These are phyloP conservation scores for Boechera retrofracta DNA, from an alignment of 345 rosid genomes.

Conservation along the genomic window DNA sequence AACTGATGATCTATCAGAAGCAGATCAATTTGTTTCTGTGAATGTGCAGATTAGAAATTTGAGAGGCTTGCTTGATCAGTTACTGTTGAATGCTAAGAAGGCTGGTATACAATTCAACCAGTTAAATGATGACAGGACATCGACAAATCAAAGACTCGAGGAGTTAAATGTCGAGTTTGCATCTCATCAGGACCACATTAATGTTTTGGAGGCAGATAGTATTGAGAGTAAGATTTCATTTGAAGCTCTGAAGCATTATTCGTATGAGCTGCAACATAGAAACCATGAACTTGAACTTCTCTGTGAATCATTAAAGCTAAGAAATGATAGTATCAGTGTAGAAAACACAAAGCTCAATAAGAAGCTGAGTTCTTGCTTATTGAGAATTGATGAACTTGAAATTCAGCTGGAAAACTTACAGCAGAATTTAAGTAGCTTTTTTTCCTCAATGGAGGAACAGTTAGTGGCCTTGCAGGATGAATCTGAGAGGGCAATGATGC, in stretches of 20 bases:
- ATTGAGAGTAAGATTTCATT: constrained; percentile 65
- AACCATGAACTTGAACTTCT: constrained; percentile 56
- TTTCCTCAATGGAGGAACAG: constrained; percentile 52
- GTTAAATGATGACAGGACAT: constrained; percentile 51
- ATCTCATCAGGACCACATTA: constrained; percentile 54
- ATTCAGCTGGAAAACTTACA: constrained; percentile 60
- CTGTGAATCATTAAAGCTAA: constrained; percentile 52
- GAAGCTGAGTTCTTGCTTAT: constrained; percentile 51
- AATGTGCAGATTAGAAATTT: constrained; percentile 59
- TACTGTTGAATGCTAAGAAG: constrained; percentile 57
- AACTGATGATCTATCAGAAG: constrained; percentile 47
- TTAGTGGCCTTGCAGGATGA: constrained; percentile 63
- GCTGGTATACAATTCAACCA: constrained; percentile 48
- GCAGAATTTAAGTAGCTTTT: constrained; percentile 52
- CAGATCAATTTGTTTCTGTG: constrained; percentile 52
- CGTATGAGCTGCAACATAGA: constrained; percentile 49
- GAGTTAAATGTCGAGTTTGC: constrained; percentile 58
- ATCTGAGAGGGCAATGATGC: constrained; percentile 53
- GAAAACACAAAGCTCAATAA: constrained; percentile 58
- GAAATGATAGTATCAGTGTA: constrained; percentile 51
- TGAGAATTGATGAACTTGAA: constrained; percentile 59
- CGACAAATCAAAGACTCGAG: constrained; percentile 46
- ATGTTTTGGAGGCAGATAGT: constrained; percentile 57
- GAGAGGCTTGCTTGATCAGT: constrained; percentile 60
- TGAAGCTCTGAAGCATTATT: constrained; percentile 66